Conservation (phyloP, 257 asterid species). For the Solanum chiquidenum region DNA sequence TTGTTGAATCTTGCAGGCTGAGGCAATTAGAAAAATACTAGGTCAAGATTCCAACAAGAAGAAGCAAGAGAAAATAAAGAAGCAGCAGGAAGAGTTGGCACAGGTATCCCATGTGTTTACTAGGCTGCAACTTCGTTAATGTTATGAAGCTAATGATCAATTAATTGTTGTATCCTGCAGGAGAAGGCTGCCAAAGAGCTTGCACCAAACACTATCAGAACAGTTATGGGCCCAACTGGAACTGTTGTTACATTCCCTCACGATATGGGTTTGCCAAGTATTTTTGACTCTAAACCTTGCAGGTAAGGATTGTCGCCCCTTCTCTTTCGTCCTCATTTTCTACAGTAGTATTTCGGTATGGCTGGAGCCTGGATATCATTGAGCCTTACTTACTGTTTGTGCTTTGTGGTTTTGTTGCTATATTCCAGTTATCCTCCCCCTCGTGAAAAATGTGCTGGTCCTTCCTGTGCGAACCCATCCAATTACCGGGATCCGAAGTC, state of each 20-base stretch:
- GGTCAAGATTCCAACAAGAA: constrained; percentile 94
- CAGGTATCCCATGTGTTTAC: constrained; percentile 39
- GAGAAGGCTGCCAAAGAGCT: constrained; percentile 67
- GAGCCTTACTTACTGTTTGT: neutral
- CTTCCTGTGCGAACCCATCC: constrained; percentile 64
- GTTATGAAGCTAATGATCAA: neutral
- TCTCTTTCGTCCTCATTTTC: neutral
- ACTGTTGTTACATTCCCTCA: constrained; percentile 68
- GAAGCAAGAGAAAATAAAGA: constrained; percentile 78
- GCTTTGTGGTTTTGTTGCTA: constrained; percentile 4
- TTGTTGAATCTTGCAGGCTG: constrained; percentile 17
- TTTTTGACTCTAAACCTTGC: constrained; percentile 46
- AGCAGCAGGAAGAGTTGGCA: constrained; percentile 83
- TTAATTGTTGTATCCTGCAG: constrained; percentile 14
- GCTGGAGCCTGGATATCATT: neutral
- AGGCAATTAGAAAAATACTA: constrained; percentile 77
- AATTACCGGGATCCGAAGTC: constrained; percentile 83
- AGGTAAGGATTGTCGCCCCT: constrained; percentile 18
- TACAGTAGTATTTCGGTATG: neutral
- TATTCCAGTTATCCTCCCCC: constrained; percentile 85
- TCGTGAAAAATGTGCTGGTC: constrained; percentile 86
- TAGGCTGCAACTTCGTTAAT: neutral
- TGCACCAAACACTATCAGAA: constrained; percentile 58
- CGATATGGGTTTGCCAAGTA: constrained; percentile 66
- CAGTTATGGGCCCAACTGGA: constrained; percentile 73